Evolutionary conservation across 2,329 filamentous ascomycete species (phyloP).

Genomic region (Diaporthe citriasiana): DNA sequence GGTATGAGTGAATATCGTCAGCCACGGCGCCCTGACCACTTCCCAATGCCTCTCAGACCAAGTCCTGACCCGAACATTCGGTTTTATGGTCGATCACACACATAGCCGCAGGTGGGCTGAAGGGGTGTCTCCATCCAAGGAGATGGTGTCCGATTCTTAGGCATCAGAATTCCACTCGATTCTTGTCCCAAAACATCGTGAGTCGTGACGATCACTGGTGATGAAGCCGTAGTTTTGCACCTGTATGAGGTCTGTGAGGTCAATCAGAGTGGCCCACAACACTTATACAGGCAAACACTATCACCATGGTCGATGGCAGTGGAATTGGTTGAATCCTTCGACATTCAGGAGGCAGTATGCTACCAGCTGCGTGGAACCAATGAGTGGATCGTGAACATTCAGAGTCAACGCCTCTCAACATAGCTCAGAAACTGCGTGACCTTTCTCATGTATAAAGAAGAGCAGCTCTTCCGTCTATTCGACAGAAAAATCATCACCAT

Average conservation of each 20-base stretch:
- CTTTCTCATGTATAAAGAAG: slow-evolving; percentile 2
- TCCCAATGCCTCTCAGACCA: not conserved
- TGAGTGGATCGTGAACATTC: not conserved
- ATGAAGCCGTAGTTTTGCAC: not conserved
- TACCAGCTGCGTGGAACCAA: not conserved
- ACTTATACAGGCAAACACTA: not conserved
- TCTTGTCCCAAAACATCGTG: not conserved
- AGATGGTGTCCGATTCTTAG: not conserved
- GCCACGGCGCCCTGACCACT: not conserved
- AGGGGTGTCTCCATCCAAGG: not conserved
- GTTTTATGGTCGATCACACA: not conserved
- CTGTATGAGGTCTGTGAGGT: not conserved
- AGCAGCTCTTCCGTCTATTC: not conserved
- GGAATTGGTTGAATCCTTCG: not conserved
- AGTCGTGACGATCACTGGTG: not conserved
- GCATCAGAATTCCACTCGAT: not conserved
- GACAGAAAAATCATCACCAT: not conserved
- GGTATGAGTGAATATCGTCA: not conserved
- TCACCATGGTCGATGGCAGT: not conserved
- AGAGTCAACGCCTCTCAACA: too few relatives aligned
- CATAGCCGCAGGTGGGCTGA: not conserved
- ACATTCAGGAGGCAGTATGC: not conserved
- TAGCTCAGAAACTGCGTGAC: not conserved
- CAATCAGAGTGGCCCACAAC: not conserved
- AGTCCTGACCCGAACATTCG: not conserved